Evolutionary conservation across 2,329 filamentous ascomycete genomes (phyloP).

Genomic region (Alternaria sp.): DNA sequence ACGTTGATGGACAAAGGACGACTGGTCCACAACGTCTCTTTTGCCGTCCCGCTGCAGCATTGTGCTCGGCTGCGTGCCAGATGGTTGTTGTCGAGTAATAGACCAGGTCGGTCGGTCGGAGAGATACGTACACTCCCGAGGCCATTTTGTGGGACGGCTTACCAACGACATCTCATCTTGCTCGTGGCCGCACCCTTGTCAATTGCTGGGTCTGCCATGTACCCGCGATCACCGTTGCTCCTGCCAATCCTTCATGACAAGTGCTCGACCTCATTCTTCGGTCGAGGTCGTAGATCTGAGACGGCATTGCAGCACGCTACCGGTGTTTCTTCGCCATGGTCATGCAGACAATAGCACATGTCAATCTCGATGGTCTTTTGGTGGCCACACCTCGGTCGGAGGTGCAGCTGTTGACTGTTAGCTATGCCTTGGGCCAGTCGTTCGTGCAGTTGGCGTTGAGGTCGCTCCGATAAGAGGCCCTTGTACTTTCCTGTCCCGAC

Average conservation of each 20-base stretch:
- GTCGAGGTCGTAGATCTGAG: conserved; percentile 21
- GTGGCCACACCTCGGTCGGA: conserved; percentile 23
- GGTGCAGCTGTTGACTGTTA: conserved; percentile 16
- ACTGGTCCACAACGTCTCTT: conserved; percentile 25
- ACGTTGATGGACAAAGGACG: conserved; percentile 9
- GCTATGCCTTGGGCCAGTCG: conserved; percentile 19
- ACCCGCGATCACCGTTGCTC: conserved; percentile 23
- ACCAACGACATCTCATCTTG: conserved; percentile 24
- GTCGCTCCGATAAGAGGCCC: conserved; percentile 47
- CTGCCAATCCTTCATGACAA: conserved; percentile 16
- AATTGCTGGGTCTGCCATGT: conserved; percentile 18
- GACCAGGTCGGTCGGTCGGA: conserved; percentile 29
- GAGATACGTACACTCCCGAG: conserved; percentile 17
- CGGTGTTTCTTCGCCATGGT: conserved; percentile 14
- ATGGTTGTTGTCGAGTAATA: conserved; percentile 15
- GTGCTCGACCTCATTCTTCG: conserved; percentile 23
- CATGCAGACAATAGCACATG: conserved; percentile 26
- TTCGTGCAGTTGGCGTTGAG: conserved; percentile 24
- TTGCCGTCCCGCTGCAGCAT: conserved; percentile 30
- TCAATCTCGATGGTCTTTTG: conserved; percentile 20
- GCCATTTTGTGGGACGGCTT: conserved; percentile 11
- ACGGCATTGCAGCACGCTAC: conserved; percentile 23
- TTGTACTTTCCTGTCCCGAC: conserved; percentile 36
- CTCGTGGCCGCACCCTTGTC: conserved; percentile 27
- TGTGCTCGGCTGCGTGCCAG: conserved; percentile 12